Conservation (phyloP, 2,329 filamentous ascomycete genomes). For the Paecilomyces fulvus region DNA sequence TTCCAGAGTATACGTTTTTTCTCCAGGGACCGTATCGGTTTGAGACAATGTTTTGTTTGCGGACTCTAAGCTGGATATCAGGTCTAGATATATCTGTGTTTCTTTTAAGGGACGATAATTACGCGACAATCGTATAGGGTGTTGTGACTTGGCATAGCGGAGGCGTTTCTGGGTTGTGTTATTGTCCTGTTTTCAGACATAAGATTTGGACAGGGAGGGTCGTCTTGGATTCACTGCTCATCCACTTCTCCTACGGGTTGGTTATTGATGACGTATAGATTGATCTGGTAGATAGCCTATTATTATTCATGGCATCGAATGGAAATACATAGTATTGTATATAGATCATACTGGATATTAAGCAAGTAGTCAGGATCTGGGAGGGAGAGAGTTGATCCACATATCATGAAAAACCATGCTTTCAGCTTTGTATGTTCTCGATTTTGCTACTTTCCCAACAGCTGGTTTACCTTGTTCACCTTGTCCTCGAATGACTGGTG, state of each 20-base stretch:
- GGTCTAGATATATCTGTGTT: neutral
- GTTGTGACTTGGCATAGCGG: neutral
- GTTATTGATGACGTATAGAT: neutral
- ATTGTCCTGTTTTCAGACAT: neutral
- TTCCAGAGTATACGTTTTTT: neutral
- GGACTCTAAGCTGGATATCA: no score
- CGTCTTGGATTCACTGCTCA: neutral
- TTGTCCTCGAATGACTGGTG: slow-evolving; percentile 73
- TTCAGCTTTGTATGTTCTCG: neutral
- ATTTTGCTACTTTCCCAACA: slow-evolving; percentile 33
- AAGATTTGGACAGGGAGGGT: neutral
- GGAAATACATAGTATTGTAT: neutral
- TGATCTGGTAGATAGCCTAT: neutral
- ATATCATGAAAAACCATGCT: neutral
- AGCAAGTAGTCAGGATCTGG: neutral
- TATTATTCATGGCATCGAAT: neutral
- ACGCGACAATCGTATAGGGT: neutral
- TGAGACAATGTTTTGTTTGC: neutral
- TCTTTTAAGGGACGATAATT: neutral
- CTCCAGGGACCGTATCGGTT: neutral
- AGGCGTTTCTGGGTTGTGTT: slow-evolving; percentile 2
- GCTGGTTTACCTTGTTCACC: slow-evolving; percentile 52
- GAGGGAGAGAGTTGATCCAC: neutral
- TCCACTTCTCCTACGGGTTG: neutral
- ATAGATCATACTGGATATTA: neutral